Conservation (phyloP, 2,329 filamentous ascomycete species). For the Pyrenophora tritici-repentis region DNA sequence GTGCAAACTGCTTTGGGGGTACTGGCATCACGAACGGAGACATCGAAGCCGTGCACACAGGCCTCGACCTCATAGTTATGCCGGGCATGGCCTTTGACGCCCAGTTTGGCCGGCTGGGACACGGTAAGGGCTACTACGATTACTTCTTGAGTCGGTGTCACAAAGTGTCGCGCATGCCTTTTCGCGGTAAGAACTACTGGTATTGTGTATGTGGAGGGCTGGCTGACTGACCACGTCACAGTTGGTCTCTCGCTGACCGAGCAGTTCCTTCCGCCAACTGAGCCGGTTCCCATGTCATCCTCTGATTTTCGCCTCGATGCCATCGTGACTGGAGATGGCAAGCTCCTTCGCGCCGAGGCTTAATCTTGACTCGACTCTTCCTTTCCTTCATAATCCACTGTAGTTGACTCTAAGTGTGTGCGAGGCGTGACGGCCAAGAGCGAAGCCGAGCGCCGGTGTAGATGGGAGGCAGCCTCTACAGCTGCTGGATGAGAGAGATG, state of each 20-base stretch:
- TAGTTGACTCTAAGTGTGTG: conserved; percentile 7
- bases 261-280: conserved; percentile 72
- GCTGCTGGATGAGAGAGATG: conserved; percentile 72
- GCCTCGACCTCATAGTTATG: conserved; percentile 85
- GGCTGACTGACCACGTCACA: conserved; percentile 50
- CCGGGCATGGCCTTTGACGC: conserved; percentile 92
- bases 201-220: conserved; percentile 37
- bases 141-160: conserved; percentile 82
- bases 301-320: conserved; percentile 83
- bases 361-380: conserved; percentile 8
- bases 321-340: conserved; percentile 73
- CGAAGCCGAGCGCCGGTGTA: not conserved
- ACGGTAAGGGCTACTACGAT: conserved; percentile 98
- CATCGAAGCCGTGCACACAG: conserved; percentile 34
- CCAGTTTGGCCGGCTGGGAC: conserved; percentile 76
- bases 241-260: conserved; percentile 84
- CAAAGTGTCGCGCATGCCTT: conserved; percentile 57
- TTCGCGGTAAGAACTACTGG: conserved; percentile 60
- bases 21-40: conserved; percentile 53
- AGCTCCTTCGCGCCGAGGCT: conserved; percentile 39
- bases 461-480: conserved; percentile 22
- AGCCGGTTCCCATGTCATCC: conserved; percentile 72
- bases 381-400: conserved; percentile 1
- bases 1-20: conserved; percentile 75
- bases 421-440: conserved; percentile 6